Conservation (phyloP, 2,329 filamentous ascomycete species). For the Reticulascus tulasneorum region DNA sequence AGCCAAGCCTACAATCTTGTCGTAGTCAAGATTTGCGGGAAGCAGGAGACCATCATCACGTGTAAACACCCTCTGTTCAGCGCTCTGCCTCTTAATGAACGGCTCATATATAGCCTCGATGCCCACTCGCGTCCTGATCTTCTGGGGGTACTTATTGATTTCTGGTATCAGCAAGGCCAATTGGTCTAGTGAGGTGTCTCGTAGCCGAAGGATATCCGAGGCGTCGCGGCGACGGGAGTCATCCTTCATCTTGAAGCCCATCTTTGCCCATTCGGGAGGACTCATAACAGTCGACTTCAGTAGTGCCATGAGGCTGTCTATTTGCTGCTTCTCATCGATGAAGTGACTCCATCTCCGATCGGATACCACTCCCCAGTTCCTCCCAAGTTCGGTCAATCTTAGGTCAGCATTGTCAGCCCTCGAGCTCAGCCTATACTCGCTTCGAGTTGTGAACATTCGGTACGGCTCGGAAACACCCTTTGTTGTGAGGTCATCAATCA, state of each 20-base stretch:
- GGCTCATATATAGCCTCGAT: constrained; percentile 86
- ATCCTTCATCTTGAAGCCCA: constrained; percentile 65
- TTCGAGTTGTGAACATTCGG: constrained; percentile 95
- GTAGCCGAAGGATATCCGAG: constrained; percentile 73
- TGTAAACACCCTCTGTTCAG: constrained; percentile 62
- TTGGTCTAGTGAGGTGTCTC: constrained; percentile 52
- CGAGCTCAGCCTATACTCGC: constrained; percentile 89
- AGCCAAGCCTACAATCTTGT: constrained; percentile 67
- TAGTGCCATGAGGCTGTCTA: constrained; percentile 59
- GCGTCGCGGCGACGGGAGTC: constrained; percentile 67
- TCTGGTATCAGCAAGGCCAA: constrained; percentile 56
- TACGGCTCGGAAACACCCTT: constrained; percentile 97
- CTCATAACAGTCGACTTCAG: constrained; percentile 57
- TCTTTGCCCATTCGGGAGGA: constrained; percentile 62
- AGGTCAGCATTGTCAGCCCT: constrained; percentile 92
- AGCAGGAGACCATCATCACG: constrained; percentile 73
- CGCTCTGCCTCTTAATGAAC: constrained; percentile 71
- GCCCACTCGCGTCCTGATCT: constrained; percentile 64
- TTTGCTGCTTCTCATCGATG: constrained; percentile 60
- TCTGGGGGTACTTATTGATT: constrained; percentile 48
- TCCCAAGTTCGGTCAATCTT: constrained; percentile 76
- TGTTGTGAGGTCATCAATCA: constrained; percentile 96
- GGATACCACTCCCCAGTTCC: constrained; percentile 71
- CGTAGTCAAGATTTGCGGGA: constrained; percentile 74
- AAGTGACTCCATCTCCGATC: constrained; percentile 74